Evolutionary conservation across 192 early-diverging fungal genomes (phyloP).

Genomic region (Backusella westeae): DNA sequence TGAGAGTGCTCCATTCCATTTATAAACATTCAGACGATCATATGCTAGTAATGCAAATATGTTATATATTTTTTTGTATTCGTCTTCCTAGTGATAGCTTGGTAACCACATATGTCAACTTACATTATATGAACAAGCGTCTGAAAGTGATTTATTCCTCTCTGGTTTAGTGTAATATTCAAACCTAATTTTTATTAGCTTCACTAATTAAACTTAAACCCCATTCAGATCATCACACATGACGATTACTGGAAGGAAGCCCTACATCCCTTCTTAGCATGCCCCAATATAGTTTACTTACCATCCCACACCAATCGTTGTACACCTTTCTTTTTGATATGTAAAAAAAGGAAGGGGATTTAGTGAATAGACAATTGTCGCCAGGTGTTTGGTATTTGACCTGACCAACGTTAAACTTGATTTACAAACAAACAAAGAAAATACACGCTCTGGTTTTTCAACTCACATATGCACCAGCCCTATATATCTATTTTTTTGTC

Average conservation of each 20-base stretch:
- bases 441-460: neutral
- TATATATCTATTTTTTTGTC: no score
- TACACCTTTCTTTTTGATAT: neutral
- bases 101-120: no score
- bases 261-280: neutral
- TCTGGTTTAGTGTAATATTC: neutral
- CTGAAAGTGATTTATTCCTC: neutral
- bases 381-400: neutral
- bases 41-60: no score
- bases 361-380: no score
- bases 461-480: neutral
- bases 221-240: neutral
- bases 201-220: neutral
- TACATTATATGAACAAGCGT: neutral
- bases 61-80: no score
- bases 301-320: neutral
- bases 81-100: no score
- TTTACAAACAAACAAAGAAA: neutral
- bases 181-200: neutral
- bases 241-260: neutral
- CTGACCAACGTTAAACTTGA: neutral
- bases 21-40: no score
- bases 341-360: neutral
- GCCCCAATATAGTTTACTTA: neutral
- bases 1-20: no score